phyloP scores from a whole-genome alignment of 176 grass and related monocot genomes.

The Cenchrus americanus region DNA sequence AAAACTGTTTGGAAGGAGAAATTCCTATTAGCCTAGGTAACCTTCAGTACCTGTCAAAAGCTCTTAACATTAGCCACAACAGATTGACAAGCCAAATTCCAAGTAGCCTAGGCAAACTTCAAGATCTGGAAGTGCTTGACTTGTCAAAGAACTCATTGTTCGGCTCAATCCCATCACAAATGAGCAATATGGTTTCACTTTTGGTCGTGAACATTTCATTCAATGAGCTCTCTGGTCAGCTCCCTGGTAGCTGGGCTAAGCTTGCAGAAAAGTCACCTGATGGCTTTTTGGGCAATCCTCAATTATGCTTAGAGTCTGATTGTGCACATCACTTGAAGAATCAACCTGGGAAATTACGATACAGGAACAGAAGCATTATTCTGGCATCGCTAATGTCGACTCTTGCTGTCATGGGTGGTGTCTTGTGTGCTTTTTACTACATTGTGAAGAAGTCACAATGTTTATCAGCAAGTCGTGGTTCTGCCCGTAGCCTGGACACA shows the following conservation, averaged over 20 bases:
- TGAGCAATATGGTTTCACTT: constrained; percentile 62
- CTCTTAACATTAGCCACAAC: constrained; percentile 67
- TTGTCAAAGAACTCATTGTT: constrained; percentile 55
- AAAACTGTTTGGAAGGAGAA: constrained; percentile 55
- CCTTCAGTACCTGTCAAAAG: constrained; percentile 56
- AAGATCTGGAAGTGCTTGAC: constrained; percentile 62
- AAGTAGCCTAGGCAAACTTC: constrained; percentile 56
- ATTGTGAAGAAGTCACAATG: constrained; percentile 16
- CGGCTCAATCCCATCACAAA: constrained; percentile 49
- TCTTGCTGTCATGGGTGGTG: constrained; percentile 14
- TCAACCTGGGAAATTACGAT: not conserved
- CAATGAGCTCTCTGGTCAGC: constrained; percentile 51
- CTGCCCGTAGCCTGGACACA: constrained; percentile 15
- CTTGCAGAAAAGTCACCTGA: constrained; percentile 36
- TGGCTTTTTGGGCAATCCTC: constrained; percentile 50
- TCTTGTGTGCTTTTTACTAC: constrained; percentile 33
- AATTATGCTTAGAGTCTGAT: constrained; percentile 30
- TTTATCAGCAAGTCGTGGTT: constrained; percentile 5
- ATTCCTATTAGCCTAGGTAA: constrained; percentile 58
- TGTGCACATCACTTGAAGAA: not conserved
- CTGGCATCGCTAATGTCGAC: not conserved
- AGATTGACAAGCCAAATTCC: constrained; percentile 54
- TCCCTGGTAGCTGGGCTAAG: constrained; percentile 45
- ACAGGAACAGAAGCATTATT: constrained; percentile 3
- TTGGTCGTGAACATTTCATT: constrained; percentile 59